These are phyloP conservation scores for Hypoxylon trugodes DNA, from an alignment of 495 filamentous ascomycete species.

Conservation along the genomic window DNA sequence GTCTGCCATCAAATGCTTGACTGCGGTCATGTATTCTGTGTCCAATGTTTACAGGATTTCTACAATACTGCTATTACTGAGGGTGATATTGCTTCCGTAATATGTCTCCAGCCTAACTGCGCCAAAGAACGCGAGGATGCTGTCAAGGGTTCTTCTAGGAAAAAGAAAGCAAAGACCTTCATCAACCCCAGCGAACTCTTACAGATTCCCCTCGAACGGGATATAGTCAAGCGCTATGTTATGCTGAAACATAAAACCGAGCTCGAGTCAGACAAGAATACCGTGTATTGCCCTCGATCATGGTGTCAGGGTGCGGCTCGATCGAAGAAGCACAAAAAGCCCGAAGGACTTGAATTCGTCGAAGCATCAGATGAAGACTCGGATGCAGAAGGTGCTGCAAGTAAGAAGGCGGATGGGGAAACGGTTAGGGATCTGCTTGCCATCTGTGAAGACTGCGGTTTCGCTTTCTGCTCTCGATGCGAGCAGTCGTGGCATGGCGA, in stretches of 20 bases:
- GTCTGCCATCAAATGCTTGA: conserved; percentile 79
- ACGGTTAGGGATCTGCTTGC: conserved; percentile 60
- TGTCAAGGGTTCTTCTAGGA: conserved; percentile 38
- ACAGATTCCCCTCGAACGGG: conserved; percentile 79
- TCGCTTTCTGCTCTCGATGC: conserved; percentile 82
- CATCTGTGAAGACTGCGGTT: conserved; percentile 89
- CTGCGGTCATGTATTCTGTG: conserved; percentile 92
- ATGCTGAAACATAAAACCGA: conserved; percentile 89
- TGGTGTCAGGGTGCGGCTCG: conserved; percentile 95
- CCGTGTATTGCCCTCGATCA: conserved; percentile 89
- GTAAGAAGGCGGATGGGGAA: conserved; percentile 39
- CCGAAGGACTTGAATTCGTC: conserved; percentile 58
- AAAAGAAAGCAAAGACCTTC: conserved; percentile 63
- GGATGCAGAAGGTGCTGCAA: conserved; percentile 46
- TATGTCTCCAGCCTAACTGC: conserved; percentile 80
- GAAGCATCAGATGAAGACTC: conserved; percentile 61
- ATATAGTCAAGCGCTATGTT: conserved; percentile 84
- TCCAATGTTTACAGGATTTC: conserved; percentile 83
- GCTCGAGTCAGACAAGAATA: conserved; percentile 88
- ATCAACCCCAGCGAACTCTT: conserved; percentile 88
- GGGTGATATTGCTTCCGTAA: conserved; percentile 79
- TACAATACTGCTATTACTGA: conserved; percentile 88
- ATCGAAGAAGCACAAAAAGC: conserved; percentile 80
- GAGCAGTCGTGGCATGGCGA: conserved; percentile 88
- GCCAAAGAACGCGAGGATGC: conserved; percentile 63